These are phyloP conservation scores for Nitzschia inconspicua DNA, from an alignment of 108 stramenopile genomes.

Conservation along the genomic window DNA sequence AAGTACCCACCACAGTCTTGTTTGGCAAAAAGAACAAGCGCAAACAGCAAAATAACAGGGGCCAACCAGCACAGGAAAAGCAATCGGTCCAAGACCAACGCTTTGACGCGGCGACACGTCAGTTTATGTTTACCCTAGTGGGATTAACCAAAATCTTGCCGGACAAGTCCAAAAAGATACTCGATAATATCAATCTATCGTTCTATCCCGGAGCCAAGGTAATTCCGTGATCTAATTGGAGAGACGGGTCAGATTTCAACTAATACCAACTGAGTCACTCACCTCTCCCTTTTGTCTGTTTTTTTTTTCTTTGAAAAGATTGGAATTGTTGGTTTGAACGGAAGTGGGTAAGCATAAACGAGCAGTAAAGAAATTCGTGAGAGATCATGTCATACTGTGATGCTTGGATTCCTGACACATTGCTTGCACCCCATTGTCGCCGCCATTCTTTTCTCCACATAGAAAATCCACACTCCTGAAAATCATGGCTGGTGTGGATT, in stretches of 20 bases:
- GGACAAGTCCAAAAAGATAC: conserved; percentile 82
- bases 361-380: background rate
- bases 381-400: too few relatives aligned
- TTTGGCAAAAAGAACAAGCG: conserved; percentile 42
- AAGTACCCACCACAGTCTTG: too few relatives aligned
- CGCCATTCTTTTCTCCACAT: too few relatives aligned
- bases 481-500: conserved; percentile 94
- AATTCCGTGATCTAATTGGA: conserved; percentile 29
- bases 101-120: conserved; percentile 87
- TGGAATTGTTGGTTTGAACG: conserved; percentile 85
- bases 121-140: conserved; percentile 86
- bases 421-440: too few relatives aligned
- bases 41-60: conserved; percentile 16
- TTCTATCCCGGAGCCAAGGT: conserved; percentile 94
- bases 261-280: too few relatives aligned
- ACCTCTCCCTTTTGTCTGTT: too few relatives aligned
- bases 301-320: too few relatives aligned
- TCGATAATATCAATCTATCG: conserved; percentile 80
- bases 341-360: conserved; percentile 26
- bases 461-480: conserved; percentile 80
- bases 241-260: too few relatives aligned
- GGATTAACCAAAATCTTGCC: conserved; percentile 79
- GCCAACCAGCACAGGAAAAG: conserved; percentile 67
- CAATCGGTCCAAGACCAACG: conserved; percentile 73
- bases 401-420: too few relatives aligned